Evolutionary conservation across 257 asterid species (phyloP).

Genomic region (Gentiana dahurica): DNA sequence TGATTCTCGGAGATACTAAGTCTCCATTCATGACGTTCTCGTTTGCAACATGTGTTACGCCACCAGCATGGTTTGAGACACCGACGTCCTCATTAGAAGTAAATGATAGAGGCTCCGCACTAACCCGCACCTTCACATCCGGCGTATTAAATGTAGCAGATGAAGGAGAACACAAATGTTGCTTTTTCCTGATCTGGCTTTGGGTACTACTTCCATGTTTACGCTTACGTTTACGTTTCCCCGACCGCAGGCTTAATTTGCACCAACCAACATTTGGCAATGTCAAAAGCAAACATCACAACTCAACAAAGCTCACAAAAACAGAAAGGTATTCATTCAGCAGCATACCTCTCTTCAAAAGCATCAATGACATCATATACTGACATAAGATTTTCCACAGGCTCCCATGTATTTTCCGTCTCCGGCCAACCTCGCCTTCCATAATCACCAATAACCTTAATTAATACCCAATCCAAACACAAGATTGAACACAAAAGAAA

Average conservation of each 20-base stretch:
- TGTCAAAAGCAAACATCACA: slow-evolving; percentile 12
- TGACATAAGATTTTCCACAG: slow-evolving; percentile 52
- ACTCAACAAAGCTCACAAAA: slow-evolving; percentile 4
- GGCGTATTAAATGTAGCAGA: slow-evolving; percentile 41
- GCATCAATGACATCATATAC: slow-evolving; percentile 61
- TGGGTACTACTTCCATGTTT: slow-evolving; percentile 33
- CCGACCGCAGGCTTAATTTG: slow-evolving; percentile 38
- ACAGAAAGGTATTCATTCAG: slow-evolving; percentile 7
- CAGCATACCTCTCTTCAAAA: slow-evolving; percentile 66
- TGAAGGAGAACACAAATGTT: slow-evolving; percentile 37
- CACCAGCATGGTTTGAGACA: slow-evolving; percentile 20
- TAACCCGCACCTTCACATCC: slow-evolving; percentile 27
- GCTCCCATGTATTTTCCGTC: slow-evolving; percentile 91
- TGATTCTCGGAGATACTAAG: slow-evolving; percentile 16
- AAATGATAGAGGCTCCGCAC: slow-evolving; percentile 23
- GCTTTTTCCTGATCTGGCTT: slow-evolving; percentile 55
- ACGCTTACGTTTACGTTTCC: slow-evolving; percentile 74
- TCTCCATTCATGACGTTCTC: slow-evolving; percentile 9
- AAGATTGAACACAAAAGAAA: too few relatives aligned
- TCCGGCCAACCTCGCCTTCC: slow-evolving; percentile 95
- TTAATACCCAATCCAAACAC: neutral
- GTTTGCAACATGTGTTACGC: slow-evolving; percentile 5
- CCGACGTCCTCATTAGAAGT: slow-evolving; percentile 20
- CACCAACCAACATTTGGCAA: slow-evolving; percentile 10
- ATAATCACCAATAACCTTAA: slow-evolving; percentile 9